Conservation (phyloP, 192 early-diverging fungal genomes). For the Paraglomus brasilianum region DNA sequence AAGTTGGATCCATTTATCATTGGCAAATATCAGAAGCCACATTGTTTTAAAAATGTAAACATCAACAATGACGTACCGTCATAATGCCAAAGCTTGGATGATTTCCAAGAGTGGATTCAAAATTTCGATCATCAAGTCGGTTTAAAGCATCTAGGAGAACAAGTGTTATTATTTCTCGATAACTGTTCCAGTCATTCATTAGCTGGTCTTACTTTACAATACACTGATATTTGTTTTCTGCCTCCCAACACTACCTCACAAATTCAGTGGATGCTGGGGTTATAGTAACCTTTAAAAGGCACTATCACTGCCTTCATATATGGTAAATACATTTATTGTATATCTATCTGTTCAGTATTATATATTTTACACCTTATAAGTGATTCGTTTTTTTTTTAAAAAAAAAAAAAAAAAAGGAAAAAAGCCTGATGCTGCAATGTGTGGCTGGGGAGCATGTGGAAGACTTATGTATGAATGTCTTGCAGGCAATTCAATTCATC, state of each 20-base stretch:
- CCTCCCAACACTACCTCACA: constrained; percentile 20
- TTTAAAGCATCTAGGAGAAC: constrained; percentile 7
- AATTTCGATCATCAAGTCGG: constrained; percentile 15
- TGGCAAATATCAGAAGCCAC: constrained; percentile 24
- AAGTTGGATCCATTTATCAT: constrained; percentile 28
- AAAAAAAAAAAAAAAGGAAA: too few species aligned
- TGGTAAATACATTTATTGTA: neutral
- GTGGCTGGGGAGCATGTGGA: neutral
- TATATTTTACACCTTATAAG: too few species aligned
- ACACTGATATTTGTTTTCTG: constrained; percentile 19
- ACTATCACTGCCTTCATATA: constrained; percentile 18
- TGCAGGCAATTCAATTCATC: neutral
- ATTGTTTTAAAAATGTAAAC: constrained; percentile 24
- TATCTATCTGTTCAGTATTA: too few species aligned
- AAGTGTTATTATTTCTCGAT: constrained; percentile 2
- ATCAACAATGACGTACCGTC: constrained; percentile 16
- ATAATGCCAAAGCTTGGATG: constrained; percentile 19
- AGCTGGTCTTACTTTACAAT: neutral
- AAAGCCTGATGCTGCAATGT: neutral
- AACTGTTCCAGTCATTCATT: constrained; percentile 23
- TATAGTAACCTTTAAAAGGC: constrained; percentile 14
- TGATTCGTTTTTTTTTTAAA: too few species aligned
- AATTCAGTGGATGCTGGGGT: constrained; percentile 20
- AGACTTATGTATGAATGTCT: neutral
- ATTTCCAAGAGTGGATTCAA: constrained; percentile 24